Percentiles rank a stretch among this genome's conserved stretches.
Evolutionary conservation across 73 alveolate species (phyloP).

Genomic region (Symbiodinium pilosum): DNA sequence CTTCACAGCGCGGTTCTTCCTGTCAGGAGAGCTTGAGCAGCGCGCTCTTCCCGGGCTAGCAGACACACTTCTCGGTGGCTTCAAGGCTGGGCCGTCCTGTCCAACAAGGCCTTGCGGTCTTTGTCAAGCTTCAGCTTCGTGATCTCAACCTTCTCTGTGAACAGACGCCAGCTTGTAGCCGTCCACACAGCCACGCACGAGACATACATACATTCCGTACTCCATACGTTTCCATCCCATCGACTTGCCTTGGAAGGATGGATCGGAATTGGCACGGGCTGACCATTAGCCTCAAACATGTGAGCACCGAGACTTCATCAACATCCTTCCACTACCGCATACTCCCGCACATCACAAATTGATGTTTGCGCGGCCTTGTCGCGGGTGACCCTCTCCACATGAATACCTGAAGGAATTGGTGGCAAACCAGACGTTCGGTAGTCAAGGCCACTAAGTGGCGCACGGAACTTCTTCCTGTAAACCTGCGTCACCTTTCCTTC

Average conservation of each 20-base stretch:
- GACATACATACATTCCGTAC: not conserved
- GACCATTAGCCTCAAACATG: constrained; percentile 96
- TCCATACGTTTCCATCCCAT: not conserved
- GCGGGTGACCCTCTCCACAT: constrained; percentile 97
- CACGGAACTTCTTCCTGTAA: constrained; percentile 98
- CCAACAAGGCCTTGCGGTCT: constrained; percentile 96
- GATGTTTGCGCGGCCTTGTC: constrained; percentile 96
- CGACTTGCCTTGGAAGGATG: constrained; percentile 96
- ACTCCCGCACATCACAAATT: too few species aligned
- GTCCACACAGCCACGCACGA: too few species aligned
- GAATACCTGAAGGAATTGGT: constrained; percentile 79
- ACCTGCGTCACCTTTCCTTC: constrained; percentile 98
- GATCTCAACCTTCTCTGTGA: constrained; percentile 82
- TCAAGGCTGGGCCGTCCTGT: constrained; percentile 89
- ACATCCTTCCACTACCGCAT: too few species aligned
- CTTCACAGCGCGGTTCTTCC: constrained; percentile 21
- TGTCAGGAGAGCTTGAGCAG: not conserved
- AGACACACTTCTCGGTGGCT: too few species aligned
- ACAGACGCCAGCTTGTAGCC: too few species aligned
- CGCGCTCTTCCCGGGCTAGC: too few species aligned
- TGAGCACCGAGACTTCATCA: too few species aligned
- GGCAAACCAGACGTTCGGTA: not conserved
- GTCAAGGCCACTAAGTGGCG: not conserved
- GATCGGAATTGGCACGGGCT: constrained; percentile 96
- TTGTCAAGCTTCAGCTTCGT: constrained; percentile 97